Base-by-base conservation (phyloP, 805 yeast species). In the Trichomonascus vanleenenianus region DNA sequence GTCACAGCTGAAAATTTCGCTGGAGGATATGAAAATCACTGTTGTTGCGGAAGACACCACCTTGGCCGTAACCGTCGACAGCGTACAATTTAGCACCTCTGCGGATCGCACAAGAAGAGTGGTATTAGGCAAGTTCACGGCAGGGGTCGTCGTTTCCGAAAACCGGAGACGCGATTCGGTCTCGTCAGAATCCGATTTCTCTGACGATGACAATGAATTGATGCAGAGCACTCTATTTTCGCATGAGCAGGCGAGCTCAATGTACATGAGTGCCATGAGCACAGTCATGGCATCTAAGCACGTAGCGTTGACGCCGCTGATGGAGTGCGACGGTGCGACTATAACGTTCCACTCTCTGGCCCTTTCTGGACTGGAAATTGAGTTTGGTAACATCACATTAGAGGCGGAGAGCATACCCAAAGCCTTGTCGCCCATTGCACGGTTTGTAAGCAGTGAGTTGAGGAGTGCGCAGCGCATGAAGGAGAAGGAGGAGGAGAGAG, bases 261-360 rank as follows among this genome's bases (percentile, higher is more conserved):
- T 85, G 15, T 86, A 84, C 58, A 79, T 85, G 89, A 85, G 94
- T 62, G 94, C 95, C 2, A 69, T 82, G 9, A 78, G 85, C 0
- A 72, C 74, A 42, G 58, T 77, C 1, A 65, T 72, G 41, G 53
- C 53, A 30, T 36, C 58, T 22, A 32, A 38, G 14, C 31, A 36
- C 45, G 30, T 40, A 33, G 20, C 11, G n/a, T 8, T 6, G 30
- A 31, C 8, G 9, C 32, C 35, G 10, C 25, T 51, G 5, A 11
- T 49, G 22, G 38, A 45, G 37, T 38, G 45, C 30, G 47, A 35
- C 12, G 5, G 20, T 8, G 15, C 38, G 22, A 32, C 27, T 5
- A 39, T 64, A 2, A 41, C 65, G 0, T 52, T 43, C 43, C 46
- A 60, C 8, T 48, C 55, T 45, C 11, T 41, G 71, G 4, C 50